phyloP scores from a whole-genome alignment of 164 flowering plant species.

The Chimonanthus praecox region DNA sequence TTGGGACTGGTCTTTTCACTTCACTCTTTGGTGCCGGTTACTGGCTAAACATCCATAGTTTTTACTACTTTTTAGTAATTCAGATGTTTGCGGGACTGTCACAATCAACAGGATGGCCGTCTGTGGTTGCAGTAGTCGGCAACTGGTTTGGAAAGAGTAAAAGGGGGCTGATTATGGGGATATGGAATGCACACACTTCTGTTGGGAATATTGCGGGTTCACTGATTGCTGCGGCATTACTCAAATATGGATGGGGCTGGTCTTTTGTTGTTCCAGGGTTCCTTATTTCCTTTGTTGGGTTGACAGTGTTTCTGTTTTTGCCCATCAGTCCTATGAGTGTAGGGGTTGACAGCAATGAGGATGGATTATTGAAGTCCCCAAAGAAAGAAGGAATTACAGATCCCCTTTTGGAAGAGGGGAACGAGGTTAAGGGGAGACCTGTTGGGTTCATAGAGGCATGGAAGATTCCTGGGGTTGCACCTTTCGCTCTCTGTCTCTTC shows the following conservation, averaged over 20 bases:
- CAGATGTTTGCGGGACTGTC: constrained; percentile 89
- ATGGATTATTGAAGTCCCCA: constrained; percentile 28
- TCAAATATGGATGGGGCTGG: constrained; percentile 97
- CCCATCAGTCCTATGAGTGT: constrained; percentile 72
- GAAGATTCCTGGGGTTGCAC: constrained; percentile 93
- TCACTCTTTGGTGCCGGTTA: constrained; percentile 76
- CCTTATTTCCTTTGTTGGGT: constrained; percentile 50
- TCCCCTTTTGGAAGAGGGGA: constrained; percentile 36
- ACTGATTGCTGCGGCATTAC: constrained; percentile 61
- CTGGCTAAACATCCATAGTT: constrained; percentile 71
- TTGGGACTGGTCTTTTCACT: constrained; percentile 86
- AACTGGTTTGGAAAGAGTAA: constrained; percentile 93
- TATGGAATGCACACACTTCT: constrained; percentile 96
- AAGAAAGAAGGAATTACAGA: constrained; percentile 35
- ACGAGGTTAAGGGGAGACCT: constrained; percentile 28
- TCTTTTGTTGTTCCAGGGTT: constrained; percentile 84
- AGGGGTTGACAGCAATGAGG: constrained; percentile 46
- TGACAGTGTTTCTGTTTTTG: constrained; percentile 55
- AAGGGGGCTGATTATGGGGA: constrained; percentile 93
- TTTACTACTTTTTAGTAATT: constrained; percentile 50
- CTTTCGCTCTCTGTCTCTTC: constrained; percentile 92
- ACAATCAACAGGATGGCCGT: constrained; percentile 98
- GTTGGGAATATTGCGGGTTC: constrained; percentile 90
- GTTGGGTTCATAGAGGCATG: constrained; percentile 90
- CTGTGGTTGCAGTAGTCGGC: constrained; percentile 94